Evolutionary conservation across 2,329 filamentous ascomycete genomes (phyloP).

Genomic region (Neophaeococcomyces mojaviensis): DNA sequence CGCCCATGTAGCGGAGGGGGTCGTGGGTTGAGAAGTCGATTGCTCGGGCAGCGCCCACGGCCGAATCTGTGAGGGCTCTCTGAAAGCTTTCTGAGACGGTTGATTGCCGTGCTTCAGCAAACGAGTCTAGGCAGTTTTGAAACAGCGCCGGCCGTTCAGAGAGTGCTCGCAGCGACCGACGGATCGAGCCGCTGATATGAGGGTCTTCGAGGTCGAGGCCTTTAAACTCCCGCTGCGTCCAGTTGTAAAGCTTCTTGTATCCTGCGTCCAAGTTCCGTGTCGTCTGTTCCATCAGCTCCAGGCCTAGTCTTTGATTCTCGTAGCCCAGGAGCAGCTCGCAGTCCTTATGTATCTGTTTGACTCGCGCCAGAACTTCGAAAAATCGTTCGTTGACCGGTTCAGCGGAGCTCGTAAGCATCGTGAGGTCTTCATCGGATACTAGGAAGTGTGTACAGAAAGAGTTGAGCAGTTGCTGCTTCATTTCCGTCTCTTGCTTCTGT

Average conservation of each 20-base stretch:
- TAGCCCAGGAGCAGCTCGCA: constrained; percentile 83
- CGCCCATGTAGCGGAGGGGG: constrained; percentile 80
- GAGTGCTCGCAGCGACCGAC: constrained; percentile 74
- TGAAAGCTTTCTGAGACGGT: constrained; percentile 86
- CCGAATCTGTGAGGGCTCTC: constrained; percentile 68
- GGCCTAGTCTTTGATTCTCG: constrained; percentile 77
- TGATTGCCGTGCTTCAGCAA: constrained; percentile 81
- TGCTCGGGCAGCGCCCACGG: constrained; percentile 55
- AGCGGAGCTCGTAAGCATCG: constrained; percentile 65
- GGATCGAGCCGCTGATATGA: constrained; percentile 78
- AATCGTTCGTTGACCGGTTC: constrained; percentile 81
- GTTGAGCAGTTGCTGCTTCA: constrained; percentile 71
- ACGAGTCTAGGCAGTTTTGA: constrained; percentile 86
- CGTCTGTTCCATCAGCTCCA: constrained; percentile 86
- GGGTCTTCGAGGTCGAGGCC: constrained; percentile 88
- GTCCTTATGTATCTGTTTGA: constrained; percentile 81
- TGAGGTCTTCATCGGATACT: constrained; percentile 68
- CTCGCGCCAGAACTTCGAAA: constrained; percentile 67
- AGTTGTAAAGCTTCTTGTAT: constrained; percentile 92
- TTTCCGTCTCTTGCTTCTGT: constrained; percentile 66
- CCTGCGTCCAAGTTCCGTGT: constrained; percentile 79
- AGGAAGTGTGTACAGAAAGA: constrained; percentile 78
- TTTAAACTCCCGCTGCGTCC: constrained; percentile 91
- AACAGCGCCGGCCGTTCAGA: constrained; percentile 86
- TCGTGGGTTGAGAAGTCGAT: constrained; percentile 94